Percentiles rank a stretch among this genome's conserved stretches.
phyloP scores from a whole-genome alignment of 768 basidiomycete species.

The Leucosporidium creatinivorum region DNA sequence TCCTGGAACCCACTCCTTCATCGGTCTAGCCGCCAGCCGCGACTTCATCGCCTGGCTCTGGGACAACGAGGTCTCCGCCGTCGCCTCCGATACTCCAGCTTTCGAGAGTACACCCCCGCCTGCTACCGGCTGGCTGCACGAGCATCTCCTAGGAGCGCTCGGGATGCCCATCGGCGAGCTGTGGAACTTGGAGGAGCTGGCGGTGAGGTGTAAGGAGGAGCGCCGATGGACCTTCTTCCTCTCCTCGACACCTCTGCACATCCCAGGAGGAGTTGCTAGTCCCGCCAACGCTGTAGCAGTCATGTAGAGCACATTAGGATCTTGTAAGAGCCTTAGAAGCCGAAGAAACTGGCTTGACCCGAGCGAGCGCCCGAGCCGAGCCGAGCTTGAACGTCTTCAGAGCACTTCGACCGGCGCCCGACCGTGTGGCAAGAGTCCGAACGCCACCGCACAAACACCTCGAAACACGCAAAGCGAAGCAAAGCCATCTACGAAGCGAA shows the following conservation, averaged over 20 bases:
- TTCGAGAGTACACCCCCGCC: constrained; percentile 12
- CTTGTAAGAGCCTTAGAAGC: not conserved
- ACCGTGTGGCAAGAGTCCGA: too few species aligned
- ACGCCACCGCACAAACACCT: too few species aligned
- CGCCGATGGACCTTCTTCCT: constrained; percentile 68
- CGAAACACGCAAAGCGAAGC: too few species aligned
- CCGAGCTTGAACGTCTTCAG: too few species aligned
- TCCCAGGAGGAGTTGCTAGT: constrained; percentile 63
- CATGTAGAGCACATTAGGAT: constrained; percentile 18
- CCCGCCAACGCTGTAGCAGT: constrained; percentile 65
- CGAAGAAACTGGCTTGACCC: too few species aligned
- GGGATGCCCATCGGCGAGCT: constrained; percentile 63
- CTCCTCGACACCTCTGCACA: constrained; percentile 65
- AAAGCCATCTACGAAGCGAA: too few species aligned
- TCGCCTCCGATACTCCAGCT: constrained; percentile 12
- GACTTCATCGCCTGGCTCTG: constrained; percentile 2
- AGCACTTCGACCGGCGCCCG: too few species aligned
- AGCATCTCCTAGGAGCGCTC: constrained; percentile 49
- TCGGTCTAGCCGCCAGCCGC: not conserved
- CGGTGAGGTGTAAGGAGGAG: constrained; percentile 52
- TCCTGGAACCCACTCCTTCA: not conserved
- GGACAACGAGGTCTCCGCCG: constrained; percentile 6
- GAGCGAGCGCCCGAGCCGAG: too few species aligned
- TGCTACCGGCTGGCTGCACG: constrained; percentile 9
- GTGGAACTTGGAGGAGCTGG: constrained; percentile 54